phyloP scores from a whole-genome alignment of 176 grass and related monocot species.

The Eleusine coracana region DNA sequence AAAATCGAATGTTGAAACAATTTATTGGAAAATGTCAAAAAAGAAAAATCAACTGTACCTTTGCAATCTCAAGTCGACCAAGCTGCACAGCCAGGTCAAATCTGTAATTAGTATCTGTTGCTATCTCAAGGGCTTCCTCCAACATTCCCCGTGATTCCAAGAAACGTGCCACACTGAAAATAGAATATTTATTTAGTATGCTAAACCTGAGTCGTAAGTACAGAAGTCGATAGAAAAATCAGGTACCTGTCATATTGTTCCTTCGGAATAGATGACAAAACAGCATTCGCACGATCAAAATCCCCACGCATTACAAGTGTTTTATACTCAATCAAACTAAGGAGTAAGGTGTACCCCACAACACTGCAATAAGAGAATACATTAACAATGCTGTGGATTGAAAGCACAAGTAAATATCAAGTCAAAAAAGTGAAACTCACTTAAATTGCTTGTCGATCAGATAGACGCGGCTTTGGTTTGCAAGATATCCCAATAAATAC shows the following conservation, averaged over 20 bases:
- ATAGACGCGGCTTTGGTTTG: conserved; percentile 97
- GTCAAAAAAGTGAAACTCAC: conserved; percentile 54
- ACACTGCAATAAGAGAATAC: conserved; percentile 64
- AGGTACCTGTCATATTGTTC: conserved; percentile 93
- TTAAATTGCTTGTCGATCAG: conserved; percentile 98
- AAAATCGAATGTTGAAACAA: conserved; percentile 25
- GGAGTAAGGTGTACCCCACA: conserved; percentile 95
- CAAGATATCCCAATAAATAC: conserved; percentile 99
- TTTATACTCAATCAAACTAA: conserved; percentile 98
- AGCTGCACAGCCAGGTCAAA: conserved; percentile 96
- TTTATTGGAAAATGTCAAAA: conserved; percentile 13
- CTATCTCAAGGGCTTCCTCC: conserved; percentile 95
- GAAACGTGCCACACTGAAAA: conserved; percentile 89
- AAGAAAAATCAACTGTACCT: conserved; percentile 53
- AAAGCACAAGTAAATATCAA: not conserved
- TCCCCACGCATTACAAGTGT: conserved; percentile 98
- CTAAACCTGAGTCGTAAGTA: conserved; percentile 14
- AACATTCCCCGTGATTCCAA: conserved; percentile 97
- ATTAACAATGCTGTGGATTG: conserved; percentile 36
- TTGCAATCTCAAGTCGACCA: conserved; percentile 89
- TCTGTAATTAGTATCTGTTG: conserved; percentile 96
- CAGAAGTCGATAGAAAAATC: conserved; percentile 29
- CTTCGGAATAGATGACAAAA: conserved; percentile 92
- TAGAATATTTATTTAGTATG: conserved; percentile 35
- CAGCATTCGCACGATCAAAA: conserved; percentile 72